These are phyloP conservation scores for Juglanconis sp. DNA, from an alignment of 2,329 filamentous ascomycete genomes.

Conservation along the genomic window DNA sequence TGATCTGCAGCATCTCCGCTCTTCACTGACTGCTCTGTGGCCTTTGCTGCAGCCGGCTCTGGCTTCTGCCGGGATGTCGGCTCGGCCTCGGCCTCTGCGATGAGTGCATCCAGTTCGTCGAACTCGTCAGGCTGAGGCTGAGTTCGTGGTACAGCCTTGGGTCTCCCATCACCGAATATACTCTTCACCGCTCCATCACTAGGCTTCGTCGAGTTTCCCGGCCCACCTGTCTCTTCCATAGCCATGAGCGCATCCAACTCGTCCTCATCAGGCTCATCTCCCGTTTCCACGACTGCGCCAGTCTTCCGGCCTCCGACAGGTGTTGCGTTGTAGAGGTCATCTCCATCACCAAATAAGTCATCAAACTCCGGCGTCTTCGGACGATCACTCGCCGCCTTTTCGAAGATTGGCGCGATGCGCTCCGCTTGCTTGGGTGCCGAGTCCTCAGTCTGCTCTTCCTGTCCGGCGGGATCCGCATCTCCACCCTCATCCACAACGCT, in stretches of 20 bases:
- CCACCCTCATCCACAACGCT: slow-evolving; percentile 29
- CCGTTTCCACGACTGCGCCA: slow-evolving; percentile 11
- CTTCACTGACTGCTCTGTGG: background rate
- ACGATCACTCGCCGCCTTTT: slow-evolving; percentile 25
- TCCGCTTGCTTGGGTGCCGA: slow-evolving; percentile 27
- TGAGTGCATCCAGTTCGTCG: slow-evolving; percentile 34
- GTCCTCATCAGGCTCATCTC: slow-evolving; percentile 38
- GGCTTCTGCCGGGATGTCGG: background rate
- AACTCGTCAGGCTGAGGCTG: slow-evolving; percentile 22
- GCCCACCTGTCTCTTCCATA: slow-evolving; percentile 37
- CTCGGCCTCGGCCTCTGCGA: slow-evolving; percentile 29
- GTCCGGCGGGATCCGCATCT: slow-evolving; percentile 25
- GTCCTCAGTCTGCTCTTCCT: slow-evolving; percentile 8
- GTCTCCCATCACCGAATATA: slow-evolving; percentile 16
- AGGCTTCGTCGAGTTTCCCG: slow-evolving; percentile 12
- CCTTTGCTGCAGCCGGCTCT: background rate
- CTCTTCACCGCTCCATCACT: slow-evolving; percentile 17
- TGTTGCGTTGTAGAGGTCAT: slow-evolving; percentile 55
- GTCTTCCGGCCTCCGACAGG: slow-evolving; percentile 28
- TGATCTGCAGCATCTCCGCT: background rate
- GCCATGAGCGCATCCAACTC: slow-evolving; percentile 53
- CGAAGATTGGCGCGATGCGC: slow-evolving; percentile 37
- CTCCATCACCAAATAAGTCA: slow-evolving; percentile 39
- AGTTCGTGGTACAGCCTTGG: slow-evolving; percentile 1
- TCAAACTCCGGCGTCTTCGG: slow-evolving; percentile 33